A percentile compares a stretch with the other conserved stretches of the same genome.
Evolutionary conservation across 2,329 filamentous ascomycete species (phyloP).

Genomic region (Talaromyces sp.): DNA sequence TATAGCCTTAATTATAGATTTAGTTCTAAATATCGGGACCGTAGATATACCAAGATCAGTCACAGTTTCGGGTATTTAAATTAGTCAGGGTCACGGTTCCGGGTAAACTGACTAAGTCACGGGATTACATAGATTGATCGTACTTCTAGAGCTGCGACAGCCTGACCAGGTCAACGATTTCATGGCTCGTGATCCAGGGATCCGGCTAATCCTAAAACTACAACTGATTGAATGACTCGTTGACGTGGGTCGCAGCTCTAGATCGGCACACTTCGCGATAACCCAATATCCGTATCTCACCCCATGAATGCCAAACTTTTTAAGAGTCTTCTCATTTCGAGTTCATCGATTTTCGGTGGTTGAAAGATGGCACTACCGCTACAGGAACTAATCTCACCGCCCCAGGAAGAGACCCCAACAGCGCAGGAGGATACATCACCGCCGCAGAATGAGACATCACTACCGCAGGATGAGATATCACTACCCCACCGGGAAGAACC

Average conservation of each 20-base stretch:
- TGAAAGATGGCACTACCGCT: slow-evolving; percentile 3
- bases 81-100: too few species aligned
- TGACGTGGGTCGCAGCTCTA: too few species aligned
- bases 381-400: slow-evolving; percentile 1
- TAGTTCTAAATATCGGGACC: too few species aligned
- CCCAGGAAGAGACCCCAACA: slow-evolving; percentile 2
- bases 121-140: too few species aligned
- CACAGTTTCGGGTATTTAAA: too few species aligned
- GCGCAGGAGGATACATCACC: slow-evolving; percentile 3
- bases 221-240: neutral
- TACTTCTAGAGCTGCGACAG: too few species aligned
- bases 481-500: neutral
- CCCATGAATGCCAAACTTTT: slow-evolving; percentile 1
- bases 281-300: neutral
- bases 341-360: slow-evolving; percentile 1
- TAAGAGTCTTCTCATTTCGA: slow-evolving; percentile 3
- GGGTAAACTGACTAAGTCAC: too few species aligned
- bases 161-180: too few species aligned
- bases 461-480: slow-evolving; percentile 1
- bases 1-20: too few species aligned
- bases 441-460: slow-evolving; percentile 1
- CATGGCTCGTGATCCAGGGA: neutral
- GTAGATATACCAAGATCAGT: too few species aligned
- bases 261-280: too few species aligned
- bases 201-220: neutral